Conservation (phyloP, 306 rosid species). For the Comarum palustre region DNA sequence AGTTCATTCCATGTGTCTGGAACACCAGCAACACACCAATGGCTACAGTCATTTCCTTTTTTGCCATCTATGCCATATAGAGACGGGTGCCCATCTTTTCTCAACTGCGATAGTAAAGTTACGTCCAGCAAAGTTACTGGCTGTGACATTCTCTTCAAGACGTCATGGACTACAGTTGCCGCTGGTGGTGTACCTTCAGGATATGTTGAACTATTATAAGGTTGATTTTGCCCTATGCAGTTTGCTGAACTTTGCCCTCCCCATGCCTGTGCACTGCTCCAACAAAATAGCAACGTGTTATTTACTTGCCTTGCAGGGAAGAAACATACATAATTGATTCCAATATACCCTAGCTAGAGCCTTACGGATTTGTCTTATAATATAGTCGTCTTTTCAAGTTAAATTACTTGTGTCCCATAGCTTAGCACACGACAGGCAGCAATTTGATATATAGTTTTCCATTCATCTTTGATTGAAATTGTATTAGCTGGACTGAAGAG, state of each 20-base stretch:
- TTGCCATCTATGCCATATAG: slow-evolving; percentile 18
- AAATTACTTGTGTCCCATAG: too few relatives aligned
- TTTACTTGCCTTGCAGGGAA: too few relatives aligned
- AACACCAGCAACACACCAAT: slow-evolving; percentile 41
- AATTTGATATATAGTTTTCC: background rate
- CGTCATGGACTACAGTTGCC: slow-evolving; percentile 19
- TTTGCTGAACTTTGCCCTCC: slow-evolving; percentile 5
- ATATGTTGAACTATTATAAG: slow-evolving; percentile 14
- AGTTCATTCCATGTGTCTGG: slow-evolving; percentile 39
- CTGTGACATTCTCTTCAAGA: slow-evolving; percentile 11
- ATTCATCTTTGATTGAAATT: too few relatives aligned
- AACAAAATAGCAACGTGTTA: background rate
- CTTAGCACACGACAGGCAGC: too few relatives aligned
- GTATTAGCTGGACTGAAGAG: too few relatives aligned
- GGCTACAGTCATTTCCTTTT: slow-evolving; percentile 30
- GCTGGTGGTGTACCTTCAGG: slow-evolving; percentile 15
- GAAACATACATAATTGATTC: too few relatives aligned
- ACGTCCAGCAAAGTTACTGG: slow-evolving; percentile 24
- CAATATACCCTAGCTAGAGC: too few relatives aligned
- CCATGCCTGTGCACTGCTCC: slow-evolving; percentile 29
- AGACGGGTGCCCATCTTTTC: slow-evolving; percentile 39
- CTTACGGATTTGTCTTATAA: too few relatives aligned
- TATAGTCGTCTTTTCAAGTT: too few relatives aligned
- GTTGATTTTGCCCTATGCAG: slow-evolving; percentile 26
- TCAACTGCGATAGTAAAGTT: slow-evolving; percentile 29